These are phyloP conservation scores for Cyberlindnera samutprakarnensis DNA, from an alignment of 805 yeast species.

Conservation along the genomic window DNA sequence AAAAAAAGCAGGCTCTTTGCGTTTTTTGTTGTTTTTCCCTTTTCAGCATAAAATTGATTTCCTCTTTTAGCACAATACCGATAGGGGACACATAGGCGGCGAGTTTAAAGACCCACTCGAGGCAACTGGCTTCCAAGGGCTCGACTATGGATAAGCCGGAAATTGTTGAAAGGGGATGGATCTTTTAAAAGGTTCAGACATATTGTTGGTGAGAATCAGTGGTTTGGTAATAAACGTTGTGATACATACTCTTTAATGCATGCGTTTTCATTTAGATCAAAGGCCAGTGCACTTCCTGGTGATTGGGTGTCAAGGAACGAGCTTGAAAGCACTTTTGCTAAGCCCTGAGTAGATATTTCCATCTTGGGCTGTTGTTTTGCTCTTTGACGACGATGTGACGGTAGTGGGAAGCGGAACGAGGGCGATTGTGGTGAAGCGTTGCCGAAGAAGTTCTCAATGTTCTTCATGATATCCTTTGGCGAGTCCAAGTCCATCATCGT, in stretches of 20 bases:
- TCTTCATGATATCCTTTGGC: conserved; percentile 17
- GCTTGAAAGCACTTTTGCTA: neutral
- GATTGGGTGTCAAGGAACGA: conserved; percentile 19
- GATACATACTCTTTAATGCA: conserved; percentile 24
- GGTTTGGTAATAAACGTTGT: neutral
- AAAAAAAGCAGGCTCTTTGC: too few species aligned
- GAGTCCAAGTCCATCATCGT: conserved; percentile 18
- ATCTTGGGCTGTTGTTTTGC: conserved; percentile 16
- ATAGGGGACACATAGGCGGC: too few species aligned
- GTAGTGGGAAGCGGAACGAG: conserved; percentile 13
- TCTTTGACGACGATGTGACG: conserved; percentile 3
- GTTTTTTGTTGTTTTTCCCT: too few species aligned
- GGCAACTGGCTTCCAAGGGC: too few species aligned
- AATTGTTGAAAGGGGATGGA: neutral
- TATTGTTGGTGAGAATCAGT: too few species aligned
- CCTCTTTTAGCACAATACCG: too few species aligned
- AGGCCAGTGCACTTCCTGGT: conserved; percentile 32
- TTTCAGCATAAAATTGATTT: too few species aligned
- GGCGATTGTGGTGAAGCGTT: conserved; percentile 21
- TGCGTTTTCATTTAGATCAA: conserved; percentile 30
- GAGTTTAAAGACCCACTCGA: too few species aligned
- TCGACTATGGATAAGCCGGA: too few species aligned
- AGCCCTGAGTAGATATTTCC: conserved; percentile 23
- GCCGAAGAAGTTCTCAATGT: conserved; percentile 17
- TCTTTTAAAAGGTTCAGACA: too few species aligned